Base-by-base conservation (phyloP, 345 rosid species). In the Orychophragmus violaceus region DNA sequence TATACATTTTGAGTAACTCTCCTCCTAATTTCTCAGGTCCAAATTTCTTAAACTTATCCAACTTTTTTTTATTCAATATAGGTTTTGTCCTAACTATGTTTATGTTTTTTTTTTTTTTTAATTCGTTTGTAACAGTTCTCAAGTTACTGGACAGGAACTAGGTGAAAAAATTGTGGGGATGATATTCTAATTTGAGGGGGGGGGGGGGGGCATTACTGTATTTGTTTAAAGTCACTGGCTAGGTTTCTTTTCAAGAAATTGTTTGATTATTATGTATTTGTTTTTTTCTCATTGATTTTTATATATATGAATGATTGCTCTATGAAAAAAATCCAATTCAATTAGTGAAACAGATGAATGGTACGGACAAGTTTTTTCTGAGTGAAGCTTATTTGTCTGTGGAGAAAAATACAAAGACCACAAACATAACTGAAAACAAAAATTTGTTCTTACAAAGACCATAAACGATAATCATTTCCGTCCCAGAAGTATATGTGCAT, bases 381-480 rank as follows among this genome's bases (percentile, higher is more conserved):
- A 27, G 44, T 18, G 2, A 28, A 39, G 3, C 18, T 66, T 54
- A 41, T 66, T 30, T 32, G 51, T 48, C 41, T 46, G 64, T 58
- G 58, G 39, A 13, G 25, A 11, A 23, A 44, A 30, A 56, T 48
- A 69, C 59, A 68, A 0, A 46, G 19, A 69, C 10, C 44, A 60
- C 50, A 39, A 13, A 46, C 57, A 58, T 3, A 6, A 24, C 0
- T 7, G 12, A 57, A 35, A 55, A 35, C 14, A 21, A 68, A 48
- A 48, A 39, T 21, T 8, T 50, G 28, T 30, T 62, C 10, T 55
- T 83, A 88, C 75, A 77, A 79, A 66, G 87, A n/a, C n/a, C n/a
- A n/a, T n/a, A n/a, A n/a, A n/a, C n/a, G n/a, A n/a, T n/a, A n/a
- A n/a, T n/a, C n/a, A n/a, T n/a, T n/a, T n/a, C n/a, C n/a, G n/a